A percentile compares a stretch with the other conserved stretches of the same genome.
Conservation (phyloP, 1,284 basidiomycete species). For the Somion occarium region DNA sequence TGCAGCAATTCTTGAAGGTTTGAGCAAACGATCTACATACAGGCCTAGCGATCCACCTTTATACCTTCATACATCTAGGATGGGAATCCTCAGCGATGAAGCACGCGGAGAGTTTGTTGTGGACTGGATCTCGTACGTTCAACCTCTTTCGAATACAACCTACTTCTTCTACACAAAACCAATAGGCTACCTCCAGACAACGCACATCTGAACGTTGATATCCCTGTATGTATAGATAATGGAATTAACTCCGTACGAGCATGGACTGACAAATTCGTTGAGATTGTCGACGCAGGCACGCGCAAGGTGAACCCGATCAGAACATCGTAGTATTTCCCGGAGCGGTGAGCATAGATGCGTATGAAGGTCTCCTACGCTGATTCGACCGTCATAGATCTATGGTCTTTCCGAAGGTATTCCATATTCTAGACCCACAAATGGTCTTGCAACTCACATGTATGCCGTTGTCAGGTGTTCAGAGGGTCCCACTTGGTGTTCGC, state of each 20-base stretch:
- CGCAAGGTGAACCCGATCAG: constrained; percentile 37
- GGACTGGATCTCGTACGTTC: no score
- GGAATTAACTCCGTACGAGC: background rate
- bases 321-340: constrained; percentile 36
- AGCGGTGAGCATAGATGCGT: no score
- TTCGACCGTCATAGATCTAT: constrained; percentile 28
- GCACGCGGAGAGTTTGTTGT: constrained; percentile 34
- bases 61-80: constrained; percentile 38
- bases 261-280: background rate
- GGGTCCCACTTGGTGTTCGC: constrained; percentile 29
- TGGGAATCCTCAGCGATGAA: constrained; percentile 35
- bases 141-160: background rate
- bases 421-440: background rate
- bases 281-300: constrained; percentile 35
- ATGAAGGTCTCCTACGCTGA: background rate
- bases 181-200: constrained; percentile 19
- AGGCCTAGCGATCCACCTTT: constrained; percentile 34
- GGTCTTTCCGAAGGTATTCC: constrained; percentile 32
- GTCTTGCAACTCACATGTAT: background rate
- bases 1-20: constrained; percentile 34
- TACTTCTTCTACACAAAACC: no score
- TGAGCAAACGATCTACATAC: constrained; percentile 30
- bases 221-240: constrained; percentile 19
- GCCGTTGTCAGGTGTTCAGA: constrained; percentile 24
- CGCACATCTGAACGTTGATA: constrained; percentile 34